Conservation (phyloP, 148 eudicot species). For the Simmondsia chinensis region DNA sequence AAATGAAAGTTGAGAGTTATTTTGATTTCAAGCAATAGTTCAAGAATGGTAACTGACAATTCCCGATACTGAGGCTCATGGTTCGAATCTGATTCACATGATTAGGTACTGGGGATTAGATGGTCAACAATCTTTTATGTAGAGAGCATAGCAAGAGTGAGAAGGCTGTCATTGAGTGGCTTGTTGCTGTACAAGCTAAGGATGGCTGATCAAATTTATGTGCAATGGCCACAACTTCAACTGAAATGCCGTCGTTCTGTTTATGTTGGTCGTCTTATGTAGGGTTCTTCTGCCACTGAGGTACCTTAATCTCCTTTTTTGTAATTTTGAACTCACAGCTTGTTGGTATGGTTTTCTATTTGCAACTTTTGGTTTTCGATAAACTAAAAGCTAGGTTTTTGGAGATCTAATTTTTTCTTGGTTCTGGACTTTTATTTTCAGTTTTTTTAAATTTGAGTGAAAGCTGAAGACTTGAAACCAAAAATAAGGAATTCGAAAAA, state of each 20-base stretch:
- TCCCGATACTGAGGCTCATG: too few relatives aligned
- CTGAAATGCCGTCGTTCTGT: slow-evolving; percentile 60
- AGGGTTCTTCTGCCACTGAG: slow-evolving; percentile 6
- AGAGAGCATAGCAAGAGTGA: slow-evolving; percentile 92
- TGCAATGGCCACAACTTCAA: slow-evolving; percentile 94
- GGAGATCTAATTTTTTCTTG: too few relatives aligned
- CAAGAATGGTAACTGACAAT: too few relatives aligned
- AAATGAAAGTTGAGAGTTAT: too few relatives aligned
- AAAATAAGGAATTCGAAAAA: too few relatives aligned
- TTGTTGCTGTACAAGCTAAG: slow-evolving; percentile 69
- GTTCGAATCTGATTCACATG: too few relatives aligned
- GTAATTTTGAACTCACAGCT: not conserved
- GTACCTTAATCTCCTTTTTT: not conserved
- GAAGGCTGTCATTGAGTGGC: slow-evolving; percentile 72
- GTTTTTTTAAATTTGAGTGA: too few relatives aligned
- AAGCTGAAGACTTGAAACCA: too few relatives aligned
- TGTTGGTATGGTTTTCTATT: not conserved
- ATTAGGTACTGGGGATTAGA: slow-evolving; percentile 70
- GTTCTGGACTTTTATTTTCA: too few relatives aligned
- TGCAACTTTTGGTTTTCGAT: not conserved
- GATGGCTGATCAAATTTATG: slow-evolving; percentile 76
- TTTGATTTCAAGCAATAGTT: too few relatives aligned
- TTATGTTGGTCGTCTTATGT: slow-evolving; percentile 85
- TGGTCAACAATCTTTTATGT: slow-evolving; percentile 84
- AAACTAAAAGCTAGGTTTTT: too few relatives aligned